These are phyloP conservation scores for Teratosphaeria destructans DNA, from an alignment of 2,329 filamentous ascomycete species.

Conservation along the genomic window DNA sequence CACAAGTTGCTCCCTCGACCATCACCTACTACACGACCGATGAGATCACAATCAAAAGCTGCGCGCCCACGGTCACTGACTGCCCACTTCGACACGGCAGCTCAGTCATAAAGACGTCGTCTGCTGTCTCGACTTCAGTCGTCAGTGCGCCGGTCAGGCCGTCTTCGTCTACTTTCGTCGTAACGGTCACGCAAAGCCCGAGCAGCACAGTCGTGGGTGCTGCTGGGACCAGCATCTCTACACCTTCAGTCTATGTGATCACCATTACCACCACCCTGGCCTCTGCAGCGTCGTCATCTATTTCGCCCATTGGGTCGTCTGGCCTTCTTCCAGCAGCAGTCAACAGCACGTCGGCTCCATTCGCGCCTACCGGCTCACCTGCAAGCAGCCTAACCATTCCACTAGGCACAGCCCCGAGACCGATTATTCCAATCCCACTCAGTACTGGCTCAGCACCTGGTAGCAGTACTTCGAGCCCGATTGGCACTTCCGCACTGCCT, in stretches of 20 bases:
- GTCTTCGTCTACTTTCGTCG: not conserved
- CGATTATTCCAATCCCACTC: not conserved
- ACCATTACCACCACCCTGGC: not conserved
- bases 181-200: not conserved
- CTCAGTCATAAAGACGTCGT: not conserved
- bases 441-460: not conserved
- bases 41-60: slow-evolving; percentile 33
- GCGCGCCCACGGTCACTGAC: slow-evolving; percentile 24
- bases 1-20: slow-evolving; percentile 8
- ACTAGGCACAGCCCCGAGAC: not conserved
- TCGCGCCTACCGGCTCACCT: not conserved
- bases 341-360: not conserved
- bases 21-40: slow-evolving; percentile 31
- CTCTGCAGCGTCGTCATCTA: not conserved
- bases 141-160: not conserved
- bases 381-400: not conserved
- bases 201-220: slow-evolving; percentile 7
- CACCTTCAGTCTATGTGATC: not conserved
- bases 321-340: not conserved
- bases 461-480: not conserved
- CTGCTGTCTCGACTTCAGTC: not conserved
- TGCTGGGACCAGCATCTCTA: not conserved
- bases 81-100: slow-evolving; percentile 14
- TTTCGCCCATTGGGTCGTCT: not conserved
- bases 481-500: not conserved